A percentile compares a stretch with the other conserved stretches of the same genome.
Evolutionary conservation across 768 basidiomycete genomes (phyloP).

Genomic region (Russula sp.): DNA sequence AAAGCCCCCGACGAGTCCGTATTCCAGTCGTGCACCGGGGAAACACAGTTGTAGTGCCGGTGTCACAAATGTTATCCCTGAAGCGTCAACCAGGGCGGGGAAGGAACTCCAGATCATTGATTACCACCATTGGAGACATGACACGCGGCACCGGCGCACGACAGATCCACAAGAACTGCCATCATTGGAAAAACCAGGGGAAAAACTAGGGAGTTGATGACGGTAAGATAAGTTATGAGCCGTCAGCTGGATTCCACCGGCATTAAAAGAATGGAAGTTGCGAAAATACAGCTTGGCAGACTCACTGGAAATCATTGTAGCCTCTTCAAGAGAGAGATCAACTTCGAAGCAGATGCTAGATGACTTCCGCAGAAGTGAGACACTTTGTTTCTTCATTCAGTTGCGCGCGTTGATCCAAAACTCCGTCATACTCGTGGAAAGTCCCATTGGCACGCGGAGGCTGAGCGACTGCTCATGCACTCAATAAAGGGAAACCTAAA

Average conservation of each 20-base stretch:
- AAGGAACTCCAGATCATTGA: not conserved
- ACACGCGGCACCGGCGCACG: not conserved
- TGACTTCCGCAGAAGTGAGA: not conserved
- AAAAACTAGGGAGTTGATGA: not conserved
- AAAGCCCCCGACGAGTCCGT: not conserved
- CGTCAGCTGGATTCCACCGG: not conserved
- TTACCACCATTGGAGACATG: not conserved
- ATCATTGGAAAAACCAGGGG: not conserved
- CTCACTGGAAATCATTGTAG: not conserved
- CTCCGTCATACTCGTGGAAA: not conserved
- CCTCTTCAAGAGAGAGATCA: not conserved
- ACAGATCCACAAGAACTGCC: not conserved
- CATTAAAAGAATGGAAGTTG: not conserved
- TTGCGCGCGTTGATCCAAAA: not conserved
- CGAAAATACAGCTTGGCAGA: not conserved
- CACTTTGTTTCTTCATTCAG: not conserved
- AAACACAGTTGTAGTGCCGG: not conserved
- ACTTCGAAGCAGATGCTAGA: not conserved
- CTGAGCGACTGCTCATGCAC: not conserved
- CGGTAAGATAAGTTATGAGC: not conserved
- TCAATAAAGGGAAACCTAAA: no score
- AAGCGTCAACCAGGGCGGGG: not conserved
- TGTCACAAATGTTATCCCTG: not conserved
- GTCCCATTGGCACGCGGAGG: not conserved
- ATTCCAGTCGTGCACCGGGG: not conserved